Evolutionary conservation across 2,329 filamentous ascomycete species (phyloP).

Genomic region (Diplodia corticola): DNA sequence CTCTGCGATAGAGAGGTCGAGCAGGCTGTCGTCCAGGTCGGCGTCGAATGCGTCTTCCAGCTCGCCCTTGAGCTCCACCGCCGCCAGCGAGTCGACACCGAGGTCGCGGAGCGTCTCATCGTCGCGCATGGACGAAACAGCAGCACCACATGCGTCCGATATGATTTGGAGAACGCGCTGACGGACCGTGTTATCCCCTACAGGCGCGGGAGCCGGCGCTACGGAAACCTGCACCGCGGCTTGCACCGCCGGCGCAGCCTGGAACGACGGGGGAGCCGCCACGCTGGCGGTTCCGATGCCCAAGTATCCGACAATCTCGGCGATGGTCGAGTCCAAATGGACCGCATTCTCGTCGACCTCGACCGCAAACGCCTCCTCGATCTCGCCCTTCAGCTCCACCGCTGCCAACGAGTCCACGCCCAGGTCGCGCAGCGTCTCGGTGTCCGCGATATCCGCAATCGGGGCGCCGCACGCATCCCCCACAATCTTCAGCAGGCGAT

Average conservation of each 20-base stretch:
- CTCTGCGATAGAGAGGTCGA: background rate
- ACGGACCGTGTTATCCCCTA: background rate
- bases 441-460: background rate
- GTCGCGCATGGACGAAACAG: background rate
- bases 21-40: constrained; percentile 6
- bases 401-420: background rate
- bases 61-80: constrained; percentile 26
- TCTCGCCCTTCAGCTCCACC: constrained; percentile 19
- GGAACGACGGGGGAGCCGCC: too few relatives aligned
- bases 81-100: constrained; percentile 27
- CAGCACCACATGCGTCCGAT: background rate
- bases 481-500: background rate
- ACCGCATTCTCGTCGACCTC: constrained; percentile 21
- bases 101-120: constrained; percentile 21
- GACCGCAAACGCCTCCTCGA: constrained; percentile 24
- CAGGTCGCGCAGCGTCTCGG: background rate
- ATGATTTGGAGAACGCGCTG: background rate
- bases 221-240: background rate
- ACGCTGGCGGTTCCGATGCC: background rate
- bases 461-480: background rate
- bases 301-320: background rate
- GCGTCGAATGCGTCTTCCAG: constrained; percentile 23
- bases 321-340: constrained; percentile 15
- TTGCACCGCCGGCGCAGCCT: too few relatives aligned
- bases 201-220: too few relatives aligned